phyloP scores from a whole-genome alignment of 768 basidiomycete genomes.

The Lactarius quietus region DNA sequence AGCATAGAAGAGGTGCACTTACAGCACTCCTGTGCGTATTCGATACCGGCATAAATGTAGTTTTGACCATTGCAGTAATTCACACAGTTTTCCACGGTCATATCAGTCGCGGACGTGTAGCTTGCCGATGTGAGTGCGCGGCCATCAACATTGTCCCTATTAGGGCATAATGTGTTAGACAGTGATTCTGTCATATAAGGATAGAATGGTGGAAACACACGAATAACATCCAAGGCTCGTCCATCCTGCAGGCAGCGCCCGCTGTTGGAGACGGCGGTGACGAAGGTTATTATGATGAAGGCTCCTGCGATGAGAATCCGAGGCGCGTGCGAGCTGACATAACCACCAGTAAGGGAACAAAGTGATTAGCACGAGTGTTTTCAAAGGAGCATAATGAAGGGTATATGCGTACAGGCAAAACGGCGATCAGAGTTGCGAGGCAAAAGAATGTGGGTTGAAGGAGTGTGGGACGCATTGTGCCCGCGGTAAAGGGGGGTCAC shows the following conservation, averaged over 20 bases:
- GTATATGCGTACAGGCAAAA: conserved; percentile 1
- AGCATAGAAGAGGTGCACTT: conserved; percentile 30
- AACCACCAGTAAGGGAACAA: neutral
- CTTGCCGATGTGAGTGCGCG: conserved; percentile 55
- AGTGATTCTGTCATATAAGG: neutral
- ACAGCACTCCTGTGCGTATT: conserved; percentile 69
- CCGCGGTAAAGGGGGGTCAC: conserved; percentile 10
- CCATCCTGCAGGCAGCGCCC: conserved; percentile 52
- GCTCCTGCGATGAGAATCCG: conserved; percentile 1
- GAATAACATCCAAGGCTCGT: conserved; percentile 57
- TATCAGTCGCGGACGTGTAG: conserved; percentile 44
- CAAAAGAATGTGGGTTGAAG: conserved; percentile 9
- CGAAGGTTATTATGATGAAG: conserved; percentile 9
- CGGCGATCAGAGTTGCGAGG: neutral
- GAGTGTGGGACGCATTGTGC: conserved; percentile 18
- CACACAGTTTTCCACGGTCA: conserved; percentile 59
- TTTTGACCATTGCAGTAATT: conserved; percentile 42
- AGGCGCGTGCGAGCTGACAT: neutral
- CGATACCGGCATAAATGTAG: conserved; percentile 66
- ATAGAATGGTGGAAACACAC: conserved; percentile 36
- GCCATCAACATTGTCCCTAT: conserved; percentile 51
- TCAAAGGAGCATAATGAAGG: neutral
- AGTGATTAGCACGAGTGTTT: neutral
- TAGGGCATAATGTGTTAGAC: conserved; percentile 35
- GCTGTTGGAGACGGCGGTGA: conserved; percentile 10